A percentile compares a stretch with the other conserved stretches of the same genome.
Evolutionary conservation across 176 grass and related monocot species (phyloP).

Genomic region (Tillandsia fasciculata): DNA sequence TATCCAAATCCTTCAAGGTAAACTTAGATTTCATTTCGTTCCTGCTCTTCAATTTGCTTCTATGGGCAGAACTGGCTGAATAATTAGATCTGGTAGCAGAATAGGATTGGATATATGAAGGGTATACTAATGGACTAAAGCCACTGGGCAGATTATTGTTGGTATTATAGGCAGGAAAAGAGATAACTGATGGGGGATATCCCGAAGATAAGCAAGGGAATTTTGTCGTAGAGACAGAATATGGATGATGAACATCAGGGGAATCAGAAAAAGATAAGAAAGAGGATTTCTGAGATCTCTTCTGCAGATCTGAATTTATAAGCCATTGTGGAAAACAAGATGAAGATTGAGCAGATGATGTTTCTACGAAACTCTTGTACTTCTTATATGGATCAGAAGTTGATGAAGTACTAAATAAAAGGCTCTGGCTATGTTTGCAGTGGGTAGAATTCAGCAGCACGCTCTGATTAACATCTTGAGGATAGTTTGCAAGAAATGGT

Average conservation of each 20-base stretch:
- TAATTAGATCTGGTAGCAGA: slow-evolving; percentile 25
- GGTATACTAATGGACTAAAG: slow-evolving; percentile 15
- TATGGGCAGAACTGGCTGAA: slow-evolving; percentile 8
- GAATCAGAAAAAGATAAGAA: slow-evolving; percentile 28
- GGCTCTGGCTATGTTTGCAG: slow-evolving; percentile 20
- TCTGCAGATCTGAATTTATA: slow-evolving; percentile 22
- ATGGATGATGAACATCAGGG: slow-evolving; percentile 23
- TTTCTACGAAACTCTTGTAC: slow-evolving; percentile 17
- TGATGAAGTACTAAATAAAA: slow-evolving; percentile 20
- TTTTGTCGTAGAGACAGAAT: slow-evolving; percentile 16
- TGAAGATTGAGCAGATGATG: slow-evolving; percentile 34
- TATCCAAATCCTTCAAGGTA: slow-evolving; percentile 13
- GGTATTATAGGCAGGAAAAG: slow-evolving; percentile 23
- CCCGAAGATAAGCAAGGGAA: slow-evolving; percentile 10
- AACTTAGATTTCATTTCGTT: slow-evolving; percentile 28
- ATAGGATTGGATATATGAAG: slow-evolving; percentile 24
- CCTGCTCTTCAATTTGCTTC: slow-evolving; percentile 11
- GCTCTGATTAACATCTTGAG: slow-evolving; percentile 18
- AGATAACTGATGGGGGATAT: slow-evolving; percentile 19
- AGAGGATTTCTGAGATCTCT: slow-evolving; percentile 27
- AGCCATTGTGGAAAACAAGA: slow-evolving; percentile 26
- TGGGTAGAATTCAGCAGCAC: slow-evolving; percentile 18
- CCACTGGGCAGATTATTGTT: slow-evolving; percentile 25
- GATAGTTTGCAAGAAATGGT: slow-evolving; percentile 9
- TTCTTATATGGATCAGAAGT: slow-evolving; percentile 16